Percentiles rank a stretch among this genome's conserved stretches.
Evolutionary conservation across 257 asterid genomes (phyloP).

Genomic region (Salvia miltiorrhiza): DNA sequence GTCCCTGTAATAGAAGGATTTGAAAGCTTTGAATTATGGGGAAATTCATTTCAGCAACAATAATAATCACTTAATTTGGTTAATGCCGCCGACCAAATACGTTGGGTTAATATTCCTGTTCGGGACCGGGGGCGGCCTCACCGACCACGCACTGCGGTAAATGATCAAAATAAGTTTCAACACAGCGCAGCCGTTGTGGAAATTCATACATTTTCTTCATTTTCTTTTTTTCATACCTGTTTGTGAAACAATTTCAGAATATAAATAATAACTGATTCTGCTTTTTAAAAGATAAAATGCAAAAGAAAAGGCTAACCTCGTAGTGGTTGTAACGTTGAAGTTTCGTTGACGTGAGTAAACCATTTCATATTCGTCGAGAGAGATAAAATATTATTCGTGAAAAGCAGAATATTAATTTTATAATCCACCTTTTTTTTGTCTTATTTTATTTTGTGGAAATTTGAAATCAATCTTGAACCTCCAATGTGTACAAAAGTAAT

Average conservation of each 20-base stretch:
- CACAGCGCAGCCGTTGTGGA: conserved; percentile 4
- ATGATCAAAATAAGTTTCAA: not conserved
- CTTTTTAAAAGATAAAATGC: not conserved
- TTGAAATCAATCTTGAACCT: not conserved
- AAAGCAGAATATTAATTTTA: not conserved
- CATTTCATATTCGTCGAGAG: not conserved
- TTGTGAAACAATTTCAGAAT: not conserved
- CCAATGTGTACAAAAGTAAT: too few species aligned
- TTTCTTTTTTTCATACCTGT: not conserved
- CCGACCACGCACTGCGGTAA: not conserved
- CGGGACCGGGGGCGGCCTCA: not conserved
- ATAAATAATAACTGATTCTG: not conserved
- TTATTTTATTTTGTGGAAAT: not conserved
- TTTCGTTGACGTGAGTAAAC: not conserved
- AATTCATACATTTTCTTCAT: not conserved
- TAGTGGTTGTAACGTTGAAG: not conserved
- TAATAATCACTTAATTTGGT: not conserved
- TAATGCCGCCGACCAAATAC: conserved; percentile 9
- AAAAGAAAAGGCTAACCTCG: not conserved
- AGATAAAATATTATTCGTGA: not conserved
- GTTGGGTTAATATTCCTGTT: not conserved
- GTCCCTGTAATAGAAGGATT: too few species aligned
- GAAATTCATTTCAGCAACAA: not conserved
- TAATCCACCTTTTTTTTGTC: too few species aligned
- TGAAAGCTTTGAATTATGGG: not conserved